These are phyloP conservation scores for Erysimum cheiranthoides DNA, from an alignment of 345 rosid species.

Conservation along the genomic window DNA sequence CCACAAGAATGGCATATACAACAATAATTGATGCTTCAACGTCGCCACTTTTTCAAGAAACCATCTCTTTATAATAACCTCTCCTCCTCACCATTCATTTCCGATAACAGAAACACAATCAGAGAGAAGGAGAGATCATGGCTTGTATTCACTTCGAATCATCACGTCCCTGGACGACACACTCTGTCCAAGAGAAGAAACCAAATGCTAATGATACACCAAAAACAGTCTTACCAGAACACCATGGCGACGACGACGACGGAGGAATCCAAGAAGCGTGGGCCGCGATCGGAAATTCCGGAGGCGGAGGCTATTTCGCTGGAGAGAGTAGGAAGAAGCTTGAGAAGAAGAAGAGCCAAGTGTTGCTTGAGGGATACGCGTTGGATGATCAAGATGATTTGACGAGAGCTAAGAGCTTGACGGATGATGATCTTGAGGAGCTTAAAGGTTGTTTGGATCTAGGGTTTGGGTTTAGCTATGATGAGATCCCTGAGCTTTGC, in stretches of 20 bases:
- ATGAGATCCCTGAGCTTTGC: slow-evolving; percentile 96
- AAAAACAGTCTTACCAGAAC: neutral
- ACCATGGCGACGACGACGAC: neutral
- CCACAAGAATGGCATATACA: slow-evolving; percentile 33
- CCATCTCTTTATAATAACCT: slow-evolving; percentile 18
- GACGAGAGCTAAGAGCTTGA: slow-evolving; percentile 79
- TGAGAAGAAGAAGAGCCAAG: slow-evolving; percentile 78
- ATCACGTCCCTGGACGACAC: slow-evolving; percentile 48
- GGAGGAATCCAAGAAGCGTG: slow-evolving; percentile 41
- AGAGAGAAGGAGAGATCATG: slow-evolving; percentile 15
- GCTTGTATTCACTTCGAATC: slow-evolving; percentile 30
- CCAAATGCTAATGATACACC: slow-evolving; percentile 16
- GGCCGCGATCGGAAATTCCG: neutral
- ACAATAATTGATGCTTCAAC: slow-evolving; percentile 42
- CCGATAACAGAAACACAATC: slow-evolving; percentile 1
- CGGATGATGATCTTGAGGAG: slow-evolving; percentile 91
- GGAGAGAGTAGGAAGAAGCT: slow-evolving; percentile 36
- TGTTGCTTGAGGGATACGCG: slow-evolving; percentile 78
- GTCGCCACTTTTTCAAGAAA: slow-evolving; percentile 24
- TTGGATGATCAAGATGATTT: slow-evolving; percentile 58
- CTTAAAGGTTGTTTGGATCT: slow-evolving; percentile 93
- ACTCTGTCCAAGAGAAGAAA: slow-evolving; percentile 13
- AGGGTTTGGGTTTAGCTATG: slow-evolving; percentile 89
- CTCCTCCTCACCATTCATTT: slow-evolving; percentile 16
- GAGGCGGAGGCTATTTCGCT: neutral